These are phyloP conservation scores for Xanthoconium separans DNA, from an alignment of 1,284 basidiomycete genomes.

Conservation along the genomic window DNA sequence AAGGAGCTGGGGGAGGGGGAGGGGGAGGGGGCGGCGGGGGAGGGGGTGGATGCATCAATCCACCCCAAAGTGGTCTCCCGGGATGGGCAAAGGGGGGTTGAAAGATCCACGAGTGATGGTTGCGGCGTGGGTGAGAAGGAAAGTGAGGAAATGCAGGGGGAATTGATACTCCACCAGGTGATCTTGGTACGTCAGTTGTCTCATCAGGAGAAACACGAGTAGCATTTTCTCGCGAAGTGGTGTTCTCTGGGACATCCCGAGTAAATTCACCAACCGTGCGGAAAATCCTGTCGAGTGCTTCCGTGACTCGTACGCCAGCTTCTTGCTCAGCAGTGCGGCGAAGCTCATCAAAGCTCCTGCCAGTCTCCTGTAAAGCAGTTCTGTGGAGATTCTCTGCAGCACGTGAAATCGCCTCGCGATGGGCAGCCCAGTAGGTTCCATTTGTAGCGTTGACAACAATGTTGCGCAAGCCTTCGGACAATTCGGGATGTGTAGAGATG, in stretches of 20 bases:
- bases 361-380: constrained; percentile 43
- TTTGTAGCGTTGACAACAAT: constrained; percentile 58
- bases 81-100: constrained; percentile 11
- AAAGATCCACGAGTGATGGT: constrained; percentile 26
- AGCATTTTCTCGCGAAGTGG: neutral
- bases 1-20: constrained; percentile 8
- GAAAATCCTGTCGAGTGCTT: constrained; percentile 61
- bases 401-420: constrained; percentile 55
- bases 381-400: constrained; percentile 51
- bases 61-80: constrained; percentile 12
- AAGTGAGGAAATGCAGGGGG: constrained; percentile 7
- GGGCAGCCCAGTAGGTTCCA: constrained; percentile 65
- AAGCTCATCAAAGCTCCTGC: constrained; percentile 41
- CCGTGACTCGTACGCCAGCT: constrained; percentile 60
- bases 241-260: constrained; percentile 11
- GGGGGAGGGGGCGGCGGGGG: constrained; percentile 1
- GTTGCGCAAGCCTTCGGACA: constrained; percentile 63
- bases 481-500: constrained; percentile 63
- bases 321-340: constrained; percentile 55
- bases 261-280: constrained; percentile 47
- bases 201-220: neutral
- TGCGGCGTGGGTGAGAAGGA: constrained; percentile 18
- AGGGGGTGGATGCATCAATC: constrained; percentile 7
- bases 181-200: constrained; percentile 2
- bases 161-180: neutral